Evolutionary conservation across 2,329 filamentous ascomycete species (phyloP).

Genomic region (Pyrenochaeta sp.): DNA sequence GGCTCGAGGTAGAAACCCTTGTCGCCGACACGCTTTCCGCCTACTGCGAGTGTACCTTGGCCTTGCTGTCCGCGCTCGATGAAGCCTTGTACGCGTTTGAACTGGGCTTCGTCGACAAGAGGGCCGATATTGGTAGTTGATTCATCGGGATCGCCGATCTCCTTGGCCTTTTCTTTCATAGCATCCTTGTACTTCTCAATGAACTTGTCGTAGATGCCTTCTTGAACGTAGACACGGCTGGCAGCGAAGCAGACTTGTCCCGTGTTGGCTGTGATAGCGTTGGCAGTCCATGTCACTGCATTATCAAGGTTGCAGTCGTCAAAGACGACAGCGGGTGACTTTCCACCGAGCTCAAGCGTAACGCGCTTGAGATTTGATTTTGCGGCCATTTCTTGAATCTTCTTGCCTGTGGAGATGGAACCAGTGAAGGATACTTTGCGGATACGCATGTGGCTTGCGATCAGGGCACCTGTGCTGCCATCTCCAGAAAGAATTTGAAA

Average conservation of each 20-base stretch:
- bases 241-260: conserved; percentile 52
- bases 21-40: conserved; percentile 42
- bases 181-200: conserved; percentile 46
- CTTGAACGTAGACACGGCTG: conserved; percentile 50
- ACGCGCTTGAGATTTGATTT: conserved; percentile 55
- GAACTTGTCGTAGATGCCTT: conserved; percentile 49
- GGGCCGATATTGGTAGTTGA: conserved; percentile 45
- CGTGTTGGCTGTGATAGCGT: conserved; percentile 49
- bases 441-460: conserved; percentile 51
- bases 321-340: conserved; percentile 55
- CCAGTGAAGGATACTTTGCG: conserved; percentile 55
- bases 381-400: conserved; percentile 52
- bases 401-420: conserved; percentile 47
- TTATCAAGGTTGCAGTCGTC: conserved; percentile 56
- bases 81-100: conserved; percentile 46
- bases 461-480: conserved; percentile 48
- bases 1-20: conserved; percentile 47
- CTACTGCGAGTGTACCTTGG: conserved; percentile 43
- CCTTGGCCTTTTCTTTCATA: conserved; percentile 40
- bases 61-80: conserved; percentile 44
- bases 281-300: conserved; percentile 46
- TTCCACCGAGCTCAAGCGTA: conserved; percentile 56
- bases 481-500: conserved; percentile 51
- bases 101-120: conserved; percentile 44
- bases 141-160: conserved; percentile 42